phyloP scores from a whole-genome alignment of 2,329 filamentous ascomycete species.

The Paramyrothecium roridum region DNA sequence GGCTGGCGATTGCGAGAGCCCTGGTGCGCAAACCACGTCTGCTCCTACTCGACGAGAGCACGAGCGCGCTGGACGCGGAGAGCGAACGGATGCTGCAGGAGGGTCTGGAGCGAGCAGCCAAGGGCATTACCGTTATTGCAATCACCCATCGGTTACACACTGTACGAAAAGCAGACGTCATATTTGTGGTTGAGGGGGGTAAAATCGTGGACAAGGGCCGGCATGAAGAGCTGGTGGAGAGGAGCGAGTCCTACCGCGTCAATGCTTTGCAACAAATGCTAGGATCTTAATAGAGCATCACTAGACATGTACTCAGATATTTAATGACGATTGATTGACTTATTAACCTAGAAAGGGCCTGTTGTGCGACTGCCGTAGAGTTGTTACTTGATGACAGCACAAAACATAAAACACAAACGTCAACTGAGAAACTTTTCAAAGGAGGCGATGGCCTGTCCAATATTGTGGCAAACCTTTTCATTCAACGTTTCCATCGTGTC shows the following conservation, averaged over 20 bases:
- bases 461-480: no score
- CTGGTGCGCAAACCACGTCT: slow-evolving; percentile 69
- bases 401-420: no score
- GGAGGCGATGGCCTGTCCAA: no score
- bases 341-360: no score
- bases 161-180: slow-evolving; percentile 54
- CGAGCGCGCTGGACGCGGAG: slow-evolving; percentile 71
- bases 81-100: slow-evolving; percentile 65
- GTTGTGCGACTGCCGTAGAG: no score
- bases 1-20: slow-evolving; percentile 74
- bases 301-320: no score
- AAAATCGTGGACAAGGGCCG: slow-evolving; percentile 47
- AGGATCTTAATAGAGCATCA: neutral
- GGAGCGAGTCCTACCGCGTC: slow-evolving; percentile 48
- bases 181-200: slow-evolving; percentile 54
- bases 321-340: no score
- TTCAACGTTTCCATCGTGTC: no score
- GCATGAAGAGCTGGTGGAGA: slow-evolving; percentile 51
- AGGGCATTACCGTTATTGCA: slow-evolving; percentile 53
- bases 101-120: slow-evolving; percentile 56
- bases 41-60: slow-evolving; percentile 78
- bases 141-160: slow-evolving; percentile 58
- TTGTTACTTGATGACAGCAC: no score
- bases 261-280: slow-evolving; percentile 52
- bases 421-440: no score